Percentiles rank a stretch among this genome's conserved stretches.
Conservation (phyloP, 768 basidiomycete genomes). For the Xerocomus brunneocitrinus region DNA sequence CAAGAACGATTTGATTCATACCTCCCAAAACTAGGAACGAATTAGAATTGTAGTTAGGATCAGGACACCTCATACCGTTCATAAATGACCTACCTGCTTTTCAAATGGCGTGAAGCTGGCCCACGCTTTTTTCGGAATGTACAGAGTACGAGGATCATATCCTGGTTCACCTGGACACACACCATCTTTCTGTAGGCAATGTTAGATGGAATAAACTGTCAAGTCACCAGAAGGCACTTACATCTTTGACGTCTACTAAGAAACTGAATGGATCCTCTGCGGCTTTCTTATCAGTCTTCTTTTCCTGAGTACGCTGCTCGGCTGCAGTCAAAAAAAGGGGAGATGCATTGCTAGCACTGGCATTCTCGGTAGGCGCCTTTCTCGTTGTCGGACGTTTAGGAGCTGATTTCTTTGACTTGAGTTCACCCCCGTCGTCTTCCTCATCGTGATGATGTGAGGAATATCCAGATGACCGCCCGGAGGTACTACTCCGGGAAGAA, state of each 20-base stretch:
- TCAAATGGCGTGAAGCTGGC: conserved; percentile 90
- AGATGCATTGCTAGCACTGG: conserved; percentile 28
- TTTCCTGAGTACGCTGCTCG: conserved; percentile 67
- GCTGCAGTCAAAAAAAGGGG: conserved; percentile 75
- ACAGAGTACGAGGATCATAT: conserved; percentile 88
- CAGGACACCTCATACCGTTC: not conserved
- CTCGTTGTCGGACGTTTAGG: conserved; percentile 30
- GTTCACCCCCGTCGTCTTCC: conserved; percentile 31
- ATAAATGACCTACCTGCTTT: conserved; percentile 54
- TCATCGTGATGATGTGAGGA: conserved; percentile 37
- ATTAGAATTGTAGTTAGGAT: not conserved
- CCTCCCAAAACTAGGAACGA: conserved; percentile 65
- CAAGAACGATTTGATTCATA: conserved; percentile 27
- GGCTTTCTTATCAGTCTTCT: conserved; percentile 79
- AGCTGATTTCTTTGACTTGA: conserved; percentile 36
- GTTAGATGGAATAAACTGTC: not conserved
- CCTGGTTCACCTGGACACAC: conserved; percentile 71
- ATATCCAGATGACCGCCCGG: conserved; percentile 33
- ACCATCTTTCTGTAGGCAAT: conserved; percentile 63
- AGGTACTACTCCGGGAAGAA: conserved; percentile 38
- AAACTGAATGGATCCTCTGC: conserved; percentile 75
- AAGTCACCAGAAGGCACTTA: conserved; percentile 27
- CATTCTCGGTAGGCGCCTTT: conserved; percentile 26
- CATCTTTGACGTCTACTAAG: conserved; percentile 68
- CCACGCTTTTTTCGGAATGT: conserved; percentile 76